These are phyloP conservation scores for Oryza coarctata DNA, from an alignment of 176 grass and related monocot genomes.

Conservation along the genomic window DNA sequence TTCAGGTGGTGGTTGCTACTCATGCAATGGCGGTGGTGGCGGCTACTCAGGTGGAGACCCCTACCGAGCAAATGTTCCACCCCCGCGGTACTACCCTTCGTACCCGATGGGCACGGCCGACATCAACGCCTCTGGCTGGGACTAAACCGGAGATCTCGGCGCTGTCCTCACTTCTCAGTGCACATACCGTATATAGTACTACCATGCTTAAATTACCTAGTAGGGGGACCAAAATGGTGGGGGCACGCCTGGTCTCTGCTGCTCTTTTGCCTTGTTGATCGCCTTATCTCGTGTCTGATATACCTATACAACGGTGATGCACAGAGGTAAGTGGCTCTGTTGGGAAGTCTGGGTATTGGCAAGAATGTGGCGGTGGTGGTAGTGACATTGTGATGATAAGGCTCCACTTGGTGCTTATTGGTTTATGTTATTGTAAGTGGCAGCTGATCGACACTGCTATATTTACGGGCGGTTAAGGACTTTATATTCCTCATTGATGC, in stretches of 20 bases:
- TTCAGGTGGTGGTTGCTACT: neutral
- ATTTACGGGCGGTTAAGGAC: neutral
- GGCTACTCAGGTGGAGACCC: slow-evolving; percentile 11
- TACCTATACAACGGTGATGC: neutral
- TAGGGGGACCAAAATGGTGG: neutral
- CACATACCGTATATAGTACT: slow-evolving; percentile 36
- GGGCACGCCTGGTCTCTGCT: neutral
- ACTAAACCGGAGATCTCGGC: slow-evolving; percentile 15
- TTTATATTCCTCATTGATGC: neutral
- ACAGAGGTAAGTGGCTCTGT: neutral
- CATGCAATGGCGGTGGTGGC: neutral
- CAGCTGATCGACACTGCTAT: neutral
- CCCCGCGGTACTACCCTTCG: slow-evolving; percentile 31
- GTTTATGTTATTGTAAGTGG: slow-evolving; percentile 2
- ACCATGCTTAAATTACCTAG: neutral
- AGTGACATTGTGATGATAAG: neutral
- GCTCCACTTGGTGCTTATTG: neutral
- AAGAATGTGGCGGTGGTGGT: neutral
- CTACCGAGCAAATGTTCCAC: slow-evolving; percentile 19
- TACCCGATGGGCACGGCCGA: slow-evolving; percentile 46
- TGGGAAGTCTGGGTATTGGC: neutral
- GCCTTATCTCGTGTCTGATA: neutral
- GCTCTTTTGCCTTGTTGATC: neutral
- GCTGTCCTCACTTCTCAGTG: neutral
- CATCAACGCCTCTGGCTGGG: slow-evolving; percentile 64